Conservation (phyloP, 345 rosid species). For the Eucalyptus erythrocorys region DNA sequence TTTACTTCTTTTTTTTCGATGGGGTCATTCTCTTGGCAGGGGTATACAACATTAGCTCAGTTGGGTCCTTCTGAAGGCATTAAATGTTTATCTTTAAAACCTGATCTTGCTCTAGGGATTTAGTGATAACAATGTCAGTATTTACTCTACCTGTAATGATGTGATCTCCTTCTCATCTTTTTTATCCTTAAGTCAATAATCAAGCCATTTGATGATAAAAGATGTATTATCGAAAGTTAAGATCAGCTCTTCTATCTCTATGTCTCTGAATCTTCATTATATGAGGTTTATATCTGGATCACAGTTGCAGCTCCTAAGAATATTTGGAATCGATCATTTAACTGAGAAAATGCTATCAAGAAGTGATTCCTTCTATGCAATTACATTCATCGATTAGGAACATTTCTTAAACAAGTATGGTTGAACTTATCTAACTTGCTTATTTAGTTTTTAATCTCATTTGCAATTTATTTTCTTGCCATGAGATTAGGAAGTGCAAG, state of each 20-base stretch:
- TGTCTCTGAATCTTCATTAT: neutral
- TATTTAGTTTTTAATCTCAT: neutral
- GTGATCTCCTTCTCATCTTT: neutral
- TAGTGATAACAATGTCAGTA: neutral
- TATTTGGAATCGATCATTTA: neutral
- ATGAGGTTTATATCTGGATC: neutral
- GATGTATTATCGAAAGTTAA: neutral
- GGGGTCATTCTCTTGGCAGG: neutral
- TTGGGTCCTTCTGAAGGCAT: neutral
- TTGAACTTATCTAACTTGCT: neutral
- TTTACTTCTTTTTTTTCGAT: neutral
- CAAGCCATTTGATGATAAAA: neutral
- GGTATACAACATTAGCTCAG: neutral
- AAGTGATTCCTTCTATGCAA: neutral
- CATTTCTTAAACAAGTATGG: neutral
- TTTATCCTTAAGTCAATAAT: neutral
- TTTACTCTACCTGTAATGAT: neutral
- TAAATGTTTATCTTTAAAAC: neutral
- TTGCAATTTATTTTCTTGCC: neutral
- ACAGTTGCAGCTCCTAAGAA: neutral
- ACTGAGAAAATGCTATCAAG: neutral
- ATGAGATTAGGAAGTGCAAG: neutral
- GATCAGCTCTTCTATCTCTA: neutral
- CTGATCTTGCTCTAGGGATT: neutral
- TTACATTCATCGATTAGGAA: neutral